Percentiles rank a stretch among this genome's conserved stretches.
phyloP scores from a whole-genome alignment of 192 early-diverging fungal species.

The Umbelopsis vinacea region DNA sequence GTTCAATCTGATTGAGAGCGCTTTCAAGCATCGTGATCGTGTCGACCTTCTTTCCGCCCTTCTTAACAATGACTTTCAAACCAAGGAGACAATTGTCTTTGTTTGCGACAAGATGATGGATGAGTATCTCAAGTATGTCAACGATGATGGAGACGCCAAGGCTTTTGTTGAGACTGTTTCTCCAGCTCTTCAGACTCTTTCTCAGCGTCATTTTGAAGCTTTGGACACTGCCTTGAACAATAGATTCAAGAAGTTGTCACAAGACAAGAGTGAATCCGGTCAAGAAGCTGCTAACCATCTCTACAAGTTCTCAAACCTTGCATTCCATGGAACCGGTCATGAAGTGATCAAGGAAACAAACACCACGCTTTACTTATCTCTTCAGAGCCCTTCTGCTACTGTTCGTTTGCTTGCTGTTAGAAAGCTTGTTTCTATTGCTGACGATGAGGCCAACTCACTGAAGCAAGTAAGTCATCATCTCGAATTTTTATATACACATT shows the following conservation, averaged over 20 bases:
- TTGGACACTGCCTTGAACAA: conserved; percentile 45
- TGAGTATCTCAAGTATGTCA: conserved; percentile 33
- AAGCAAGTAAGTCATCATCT: conserved; percentile 8
- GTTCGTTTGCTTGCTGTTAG: conserved; percentile 74
- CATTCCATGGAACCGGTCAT: conserved; percentile 63
- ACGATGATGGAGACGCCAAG: conserved; percentile 26
- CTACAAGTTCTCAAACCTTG: conserved; percentile 58
- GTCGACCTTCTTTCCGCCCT: conserved; percentile 41
- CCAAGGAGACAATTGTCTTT: conserved; percentile 36
- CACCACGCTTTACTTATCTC: conserved; percentile 82
- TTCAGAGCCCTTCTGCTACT: conserved; percentile 72
- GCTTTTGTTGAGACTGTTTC: conserved; percentile 33
- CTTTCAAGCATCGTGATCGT: conserved; percentile 28
- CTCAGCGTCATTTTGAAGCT: conserved; percentile 48
- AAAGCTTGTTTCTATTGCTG: conserved; percentile 61
- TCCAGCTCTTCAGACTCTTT: conserved; percentile 39
- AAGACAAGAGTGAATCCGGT: conserved; percentile 27
- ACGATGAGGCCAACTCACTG: conserved; percentile 40
- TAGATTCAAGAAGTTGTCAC: conserved; percentile 37
- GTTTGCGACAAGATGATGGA: conserved; percentile 46
- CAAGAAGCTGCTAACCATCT: conserved; percentile 40
- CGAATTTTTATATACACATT: background rate
- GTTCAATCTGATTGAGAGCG: conserved; percentile 34
- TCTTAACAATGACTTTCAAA: conserved; percentile 37
- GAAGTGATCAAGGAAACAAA: conserved; percentile 68